Evolutionary conservation across 2,329 filamentous ascomycete genomes (phyloP).

Genomic region (Mycosphaerella sp.): DNA sequence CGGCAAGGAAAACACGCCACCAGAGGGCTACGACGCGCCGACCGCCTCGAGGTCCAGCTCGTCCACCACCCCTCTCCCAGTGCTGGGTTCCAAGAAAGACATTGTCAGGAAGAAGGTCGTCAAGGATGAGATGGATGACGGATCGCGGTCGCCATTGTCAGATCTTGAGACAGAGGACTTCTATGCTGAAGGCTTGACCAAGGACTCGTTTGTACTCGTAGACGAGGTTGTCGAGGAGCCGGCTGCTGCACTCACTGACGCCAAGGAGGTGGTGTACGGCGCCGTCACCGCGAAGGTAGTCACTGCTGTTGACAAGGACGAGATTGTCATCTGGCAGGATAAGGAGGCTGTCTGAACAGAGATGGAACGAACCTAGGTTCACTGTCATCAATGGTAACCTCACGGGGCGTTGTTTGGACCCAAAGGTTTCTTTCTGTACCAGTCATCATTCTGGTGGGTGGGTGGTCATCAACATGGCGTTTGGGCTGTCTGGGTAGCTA

Average conservation of each 20-base stretch:
- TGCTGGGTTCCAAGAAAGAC: slow-evolving; percentile 23
- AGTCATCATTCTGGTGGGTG: background rate
- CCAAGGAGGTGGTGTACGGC: background rate
- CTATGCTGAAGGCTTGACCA: slow-evolving; percentile 31
- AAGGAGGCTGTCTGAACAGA: background rate
- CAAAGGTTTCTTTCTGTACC: background rate
- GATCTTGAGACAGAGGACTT: slow-evolving; percentile 34
- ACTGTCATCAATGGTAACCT: background rate
- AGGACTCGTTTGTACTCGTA: slow-evolving; percentile 25
- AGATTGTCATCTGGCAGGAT: slow-evolving; percentile 30
- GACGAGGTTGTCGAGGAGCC: slow-evolving; percentile 19
- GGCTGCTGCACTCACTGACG: slow-evolving; percentile 12
- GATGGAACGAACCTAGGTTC: background rate
- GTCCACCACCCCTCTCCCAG: slow-evolving; percentile 6
- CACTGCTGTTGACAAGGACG: slow-evolving; percentile 14
- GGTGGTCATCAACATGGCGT: no score
- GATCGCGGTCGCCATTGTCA: slow-evolving; percentile 30
- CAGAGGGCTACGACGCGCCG: slow-evolving; percentile 42
- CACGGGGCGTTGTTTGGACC: background rate
- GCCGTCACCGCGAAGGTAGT: background rate
- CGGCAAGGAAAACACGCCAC: slow-evolving; percentile 92
- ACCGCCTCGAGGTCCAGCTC: slow-evolving; percentile 16
- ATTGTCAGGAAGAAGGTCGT: slow-evolving; percentile 29
- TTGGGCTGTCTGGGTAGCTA: background rate
- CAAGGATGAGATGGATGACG: slow-evolving; percentile 33